phyloP scores from a whole-genome alignment of 1,139 yeast species.

The Taphrina betulina region DNA sequence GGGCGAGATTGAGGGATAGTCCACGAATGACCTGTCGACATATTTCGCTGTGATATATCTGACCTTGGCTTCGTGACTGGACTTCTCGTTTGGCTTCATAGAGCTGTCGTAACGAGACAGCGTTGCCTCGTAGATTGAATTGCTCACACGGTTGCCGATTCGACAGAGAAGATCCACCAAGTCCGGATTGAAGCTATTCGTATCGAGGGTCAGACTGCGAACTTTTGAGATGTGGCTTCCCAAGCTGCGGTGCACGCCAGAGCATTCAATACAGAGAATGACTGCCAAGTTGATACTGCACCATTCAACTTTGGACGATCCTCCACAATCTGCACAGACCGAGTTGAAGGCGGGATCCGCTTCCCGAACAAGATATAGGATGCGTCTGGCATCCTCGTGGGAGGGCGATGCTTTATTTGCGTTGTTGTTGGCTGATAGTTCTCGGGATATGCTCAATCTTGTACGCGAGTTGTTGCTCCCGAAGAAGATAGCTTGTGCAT shows the following conservation, averaged over 20 bases:
- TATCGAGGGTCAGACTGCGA: constrained; percentile 77
- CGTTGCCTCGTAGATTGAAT: constrained; percentile 55
- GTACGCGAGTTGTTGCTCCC: constrained; percentile 16
- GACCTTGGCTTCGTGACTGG: constrained; percentile 28
- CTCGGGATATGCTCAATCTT: constrained; percentile 17
- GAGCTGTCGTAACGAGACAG: constrained; percentile 44
- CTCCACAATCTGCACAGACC: constrained; percentile 77
- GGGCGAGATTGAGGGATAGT: constrained; percentile 43
- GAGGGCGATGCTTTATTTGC: constrained; percentile 12
- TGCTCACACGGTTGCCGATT: constrained; percentile 66
- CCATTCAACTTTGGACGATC: constrained; percentile 72
- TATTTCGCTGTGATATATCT: constrained; percentile 48
- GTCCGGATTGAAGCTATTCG: constrained; percentile 59
- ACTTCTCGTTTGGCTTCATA: constrained; percentile 42
- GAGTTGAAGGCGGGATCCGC: constrained; percentile 56
- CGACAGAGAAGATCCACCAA: constrained; percentile 59
- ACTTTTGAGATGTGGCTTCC: constrained; percentile 73
- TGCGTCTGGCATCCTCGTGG: constrained; percentile 21
- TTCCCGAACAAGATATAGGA: constrained; percentile 50
- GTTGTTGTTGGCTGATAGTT: constrained; percentile 12
- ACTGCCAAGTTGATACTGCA: constrained; percentile 72
- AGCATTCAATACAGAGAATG: constrained; percentile 77
- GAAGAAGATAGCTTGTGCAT: constrained; percentile 29
- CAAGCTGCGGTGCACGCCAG: constrained; percentile 70
- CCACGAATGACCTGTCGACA: constrained; percentile 47